These are phyloP conservation scores for Suillus luteus DNA, from an alignment of 768 basidiomycete genomes.

Conservation along the genomic window DNA sequence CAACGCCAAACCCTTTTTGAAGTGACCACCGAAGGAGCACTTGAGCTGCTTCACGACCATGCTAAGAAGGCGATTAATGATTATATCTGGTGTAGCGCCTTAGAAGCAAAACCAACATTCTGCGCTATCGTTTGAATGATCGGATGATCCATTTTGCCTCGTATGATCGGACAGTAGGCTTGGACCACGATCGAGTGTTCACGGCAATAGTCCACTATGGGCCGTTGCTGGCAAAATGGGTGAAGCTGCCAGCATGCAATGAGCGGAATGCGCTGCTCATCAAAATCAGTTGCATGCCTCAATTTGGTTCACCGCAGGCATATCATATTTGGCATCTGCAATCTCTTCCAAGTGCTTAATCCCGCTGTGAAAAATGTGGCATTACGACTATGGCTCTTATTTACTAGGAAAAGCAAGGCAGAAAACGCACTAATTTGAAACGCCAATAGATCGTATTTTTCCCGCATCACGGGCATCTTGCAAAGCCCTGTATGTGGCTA, in stretches of 20 bases:
- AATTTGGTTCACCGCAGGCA: conserved; percentile 80
- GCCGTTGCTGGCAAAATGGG: conserved; percentile 78
- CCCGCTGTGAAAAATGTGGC: conserved; percentile 43
- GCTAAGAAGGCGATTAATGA: conserved; percentile 35
- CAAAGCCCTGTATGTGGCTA: conserved; percentile 74
- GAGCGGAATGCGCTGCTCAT: conserved; percentile 4
- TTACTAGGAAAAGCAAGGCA: background rate
- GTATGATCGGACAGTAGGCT: conserved; percentile 78
- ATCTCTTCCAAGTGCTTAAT: conserved; percentile 79
- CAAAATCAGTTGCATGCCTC: conserved; percentile 49
- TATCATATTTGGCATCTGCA: conserved; percentile 55
- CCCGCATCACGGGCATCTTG: conserved; percentile 61
- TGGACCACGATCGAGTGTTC: conserved; percentile 61
- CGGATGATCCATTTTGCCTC: conserved; percentile 55
- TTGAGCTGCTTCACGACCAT: conserved; percentile 69
- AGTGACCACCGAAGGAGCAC: conserved; percentile 89
- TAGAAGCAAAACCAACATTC: conserved; percentile 46
- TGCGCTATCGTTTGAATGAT: conserved; percentile 54
- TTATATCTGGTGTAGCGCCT: background rate
- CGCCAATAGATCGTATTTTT: conserved; percentile 73
- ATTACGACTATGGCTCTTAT: background rate
- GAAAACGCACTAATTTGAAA: conserved; percentile 74
- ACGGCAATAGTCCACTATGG: conserved; percentile 75
- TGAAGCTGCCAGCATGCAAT: conserved; percentile 54
- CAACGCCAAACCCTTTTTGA: conserved; percentile 65